Percentiles rank a stretch among this genome's conserved stretches.
These are phyloP conservation scores for Gossypium longicalyx DNA, from an alignment of 345 rosid genomes.

Conservation along the genomic window DNA sequence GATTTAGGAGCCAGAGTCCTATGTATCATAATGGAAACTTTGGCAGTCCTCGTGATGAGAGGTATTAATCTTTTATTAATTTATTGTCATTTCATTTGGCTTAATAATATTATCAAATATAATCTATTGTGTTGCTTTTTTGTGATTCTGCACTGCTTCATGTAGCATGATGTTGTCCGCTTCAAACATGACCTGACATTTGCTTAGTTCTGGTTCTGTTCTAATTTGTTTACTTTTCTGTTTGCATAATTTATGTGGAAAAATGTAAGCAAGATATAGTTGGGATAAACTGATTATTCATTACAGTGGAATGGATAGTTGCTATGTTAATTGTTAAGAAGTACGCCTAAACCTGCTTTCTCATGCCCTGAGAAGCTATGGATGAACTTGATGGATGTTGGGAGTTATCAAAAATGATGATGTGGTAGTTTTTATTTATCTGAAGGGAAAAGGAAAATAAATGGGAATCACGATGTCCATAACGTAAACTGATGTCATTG, in stretches of 20 bases:
- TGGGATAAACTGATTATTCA: background rate
- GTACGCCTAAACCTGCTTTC: background rate
- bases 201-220: background rate
- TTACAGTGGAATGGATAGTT: background rate
- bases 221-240: background rate
- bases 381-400: background rate
- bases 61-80: background rate
- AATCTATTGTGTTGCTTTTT: background rate
- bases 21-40: conserved; percentile 30
- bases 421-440: background rate
- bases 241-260: background rate
- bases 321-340: conserved; percentile 2
- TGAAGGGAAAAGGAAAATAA: background rate
- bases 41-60: conserved; percentile 33
- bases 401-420: background rate
- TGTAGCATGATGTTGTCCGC: background rate
- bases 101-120: background rate
- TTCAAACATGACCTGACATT: background rate
- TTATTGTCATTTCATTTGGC: background rate
- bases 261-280: background rate
- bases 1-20: conserved; percentile 36
- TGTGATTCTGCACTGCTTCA: background rate
- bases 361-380: background rate
- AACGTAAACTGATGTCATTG: background rate
- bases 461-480: background rate